Evolutionary conservation across 148 eudicot genomes (phyloP), one percentile per base, ranked within the genome.

Genomic region (Amaranthus cruentus): DNA sequence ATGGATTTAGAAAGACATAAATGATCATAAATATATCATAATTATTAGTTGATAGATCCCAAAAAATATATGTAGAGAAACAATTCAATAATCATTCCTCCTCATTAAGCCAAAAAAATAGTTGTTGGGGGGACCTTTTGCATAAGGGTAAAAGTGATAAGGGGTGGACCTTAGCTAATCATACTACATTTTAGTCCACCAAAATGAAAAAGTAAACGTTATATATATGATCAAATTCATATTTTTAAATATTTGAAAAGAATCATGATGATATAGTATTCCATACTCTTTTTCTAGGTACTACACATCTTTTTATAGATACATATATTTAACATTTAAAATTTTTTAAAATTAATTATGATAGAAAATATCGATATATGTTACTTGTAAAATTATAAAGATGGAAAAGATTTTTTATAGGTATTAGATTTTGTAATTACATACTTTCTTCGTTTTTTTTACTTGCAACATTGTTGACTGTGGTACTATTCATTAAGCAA

Each of bases 81-180:
- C 60, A 72, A 71, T 76, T 80, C 56, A 42, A 73, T 72, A 78
- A 78, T 78, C 62, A 81, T 81, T 65, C 43, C 54, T 43, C 73
- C 42, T 43, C 13, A 69, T 10, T 60, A 69, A 6, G 70, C 70
- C 28, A 79, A 77, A 74, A 63, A 9, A 79, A 66, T 61, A 79
- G 69, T 68, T 42, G 64, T 52, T 18, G 4, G n/a, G 62, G 77
- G 66, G 68, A 69, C 70, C 49, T 71, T 79, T 69, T 63, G 64
- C 73, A 68, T 63, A 62, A 15, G 18, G 61, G 46, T 14, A 51
- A 76, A 66, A 52, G 10, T 47, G 47, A 72, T 44, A 48, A 57
- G 3, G 76, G 70, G 79, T 72, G 80, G 80, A 66, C 83, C 80
- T 69, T 13, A 49, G 56, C 52, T 71, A 71, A 78, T 78, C 73